These are phyloP conservation scores for Penicillium parvum DNA, from an alignment of 495 filamentous ascomycete genomes.

Conservation along the genomic window DNA sequence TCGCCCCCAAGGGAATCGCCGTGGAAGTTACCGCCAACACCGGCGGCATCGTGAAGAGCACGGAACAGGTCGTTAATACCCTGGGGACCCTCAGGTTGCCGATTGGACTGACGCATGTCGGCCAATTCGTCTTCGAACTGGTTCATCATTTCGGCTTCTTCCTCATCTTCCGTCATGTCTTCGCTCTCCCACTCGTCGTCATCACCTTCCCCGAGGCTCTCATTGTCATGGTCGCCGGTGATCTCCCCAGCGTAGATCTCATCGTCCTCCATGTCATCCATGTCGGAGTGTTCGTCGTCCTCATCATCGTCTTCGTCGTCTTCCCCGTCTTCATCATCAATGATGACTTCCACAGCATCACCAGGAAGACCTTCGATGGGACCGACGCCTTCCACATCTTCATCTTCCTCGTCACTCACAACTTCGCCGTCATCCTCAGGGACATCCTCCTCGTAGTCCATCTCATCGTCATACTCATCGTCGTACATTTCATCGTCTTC, in stretches of 20 bases:
- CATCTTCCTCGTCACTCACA: constrained; percentile 81
- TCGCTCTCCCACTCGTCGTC: constrained; percentile 61
- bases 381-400: constrained; percentile 74
- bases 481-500: constrained; percentile 83
- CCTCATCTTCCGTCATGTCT: constrained; percentile 51
- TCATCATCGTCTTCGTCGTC: constrained; percentile 62
- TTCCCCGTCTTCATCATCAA: constrained; percentile 65
- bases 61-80: constrained; percentile 41
- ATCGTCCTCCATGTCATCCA: constrained; percentile 54
- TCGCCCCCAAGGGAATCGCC: constrained; percentile 35
- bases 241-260: constrained; percentile 52
- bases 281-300: constrained; percentile 57
- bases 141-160: constrained; percentile 51
- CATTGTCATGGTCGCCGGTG: constrained; percentile 61
- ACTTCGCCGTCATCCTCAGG: constrained; percentile 76
- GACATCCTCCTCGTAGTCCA: constrained; percentile 79
- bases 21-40: constrained; percentile 35
- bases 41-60: constrained; percentile 39
- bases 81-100: constrained; percentile 54
- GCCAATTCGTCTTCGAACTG: constrained; percentile 48
- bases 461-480: constrained; percentile 82
- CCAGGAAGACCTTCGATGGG: constrained; percentile 81
- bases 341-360: constrained; percentile 79
- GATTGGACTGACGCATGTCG: constrained; percentile 64
- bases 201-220: constrained; percentile 52